A percentile compares a stretch with the other conserved stretches of the same genome.
These are phyloP conservation scores for Rhizophagus prolifer DNA, from an alignment of 192 early-diverging fungal genomes.

Conservation along the genomic window DNA sequence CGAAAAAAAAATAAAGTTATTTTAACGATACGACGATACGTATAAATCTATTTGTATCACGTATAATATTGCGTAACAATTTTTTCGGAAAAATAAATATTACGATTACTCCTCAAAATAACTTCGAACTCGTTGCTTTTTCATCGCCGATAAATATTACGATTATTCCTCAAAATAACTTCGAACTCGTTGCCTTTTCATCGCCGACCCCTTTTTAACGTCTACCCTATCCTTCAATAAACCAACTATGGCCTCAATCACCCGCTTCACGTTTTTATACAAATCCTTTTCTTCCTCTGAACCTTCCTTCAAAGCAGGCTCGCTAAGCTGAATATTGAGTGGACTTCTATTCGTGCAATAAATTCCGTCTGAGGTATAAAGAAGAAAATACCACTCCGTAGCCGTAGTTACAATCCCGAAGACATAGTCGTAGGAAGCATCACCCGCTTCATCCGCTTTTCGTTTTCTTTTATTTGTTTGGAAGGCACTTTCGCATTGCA, in stretches of 20 bases:
- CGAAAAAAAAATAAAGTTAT: too few species aligned
- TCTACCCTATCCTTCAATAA: background rate
- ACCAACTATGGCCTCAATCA: too few species aligned
- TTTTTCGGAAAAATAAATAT: too few species aligned
- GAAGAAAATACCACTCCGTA: constrained; percentile 7
- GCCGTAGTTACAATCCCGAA: too few species aligned
- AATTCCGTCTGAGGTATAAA: background rate
- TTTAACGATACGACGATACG: too few species aligned
- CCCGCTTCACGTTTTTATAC: background rate
- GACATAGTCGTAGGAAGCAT: too few species aligned
- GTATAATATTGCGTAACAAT: too few species aligned
- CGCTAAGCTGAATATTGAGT: background rate
- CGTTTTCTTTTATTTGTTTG: too few species aligned
- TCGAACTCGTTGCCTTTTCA: background rate
- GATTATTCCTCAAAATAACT: background rate
- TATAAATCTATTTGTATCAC: too few species aligned
- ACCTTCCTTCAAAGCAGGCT: constrained; percentile 1
- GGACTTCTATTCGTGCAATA: background rate
- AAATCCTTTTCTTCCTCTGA: background rate
- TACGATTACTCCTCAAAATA: background rate
- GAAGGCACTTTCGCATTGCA: too few species aligned
- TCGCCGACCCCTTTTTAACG: background rate
- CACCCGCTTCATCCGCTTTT: too few species aligned
- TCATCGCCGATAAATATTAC: background rate
- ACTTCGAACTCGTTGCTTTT: background rate